Evolutionary conservation across 306 rosid species (phyloP), one percentile per base, ranked within the genome.

Genomic region (Inga leiocalycina): DNA sequence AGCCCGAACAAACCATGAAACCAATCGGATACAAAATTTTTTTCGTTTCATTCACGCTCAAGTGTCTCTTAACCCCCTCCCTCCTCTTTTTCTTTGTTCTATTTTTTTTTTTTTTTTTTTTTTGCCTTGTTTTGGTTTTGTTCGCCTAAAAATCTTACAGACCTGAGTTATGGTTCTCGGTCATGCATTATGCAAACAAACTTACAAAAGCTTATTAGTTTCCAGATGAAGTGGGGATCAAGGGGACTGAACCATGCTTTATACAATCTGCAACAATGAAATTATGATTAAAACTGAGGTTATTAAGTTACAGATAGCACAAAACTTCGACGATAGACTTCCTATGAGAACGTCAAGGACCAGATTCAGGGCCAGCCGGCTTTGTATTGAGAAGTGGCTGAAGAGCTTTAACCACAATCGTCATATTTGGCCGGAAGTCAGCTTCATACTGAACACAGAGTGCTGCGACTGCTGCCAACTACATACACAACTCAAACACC

Each of bases 381-480:
- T 89, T 96, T 61, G 97, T 75, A 87, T 92, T 93, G 67, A 96
- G 92, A 79, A 96, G 98, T 74, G 99, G 99, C 76, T 96, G 99
- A 3, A 96, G 89, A 77, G 99, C 99, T 88, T 93, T 96, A 34
- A 93, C 99, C 49, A 96, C 99, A 75, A 96, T 96, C 0, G 98
- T 96, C 99, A 96, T 96, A 84, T 96, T 96, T 82, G 99, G 99
- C 86, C 99, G 70, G 85, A 96, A 96, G 78, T 96, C 99, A 20
- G 98, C 97, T 83, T 96, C 99, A 79, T 96, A 96, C 59, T 96
- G 99, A 79, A 96, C 99, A 86, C 99, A 96, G 22, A 96, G 90
- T 77, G 99, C 99, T 85, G 99, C 98, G 44, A 96, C 98, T 13
- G 99, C 99, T 69, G 99, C 99, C 91, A 96, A 92, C 99, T 96